A percentile compares a stretch with the other conserved stretches of the same genome.
phyloP scores from a whole-genome alignment of 1,284 basidiomycete genomes.

The Serendipita sp. region DNA sequence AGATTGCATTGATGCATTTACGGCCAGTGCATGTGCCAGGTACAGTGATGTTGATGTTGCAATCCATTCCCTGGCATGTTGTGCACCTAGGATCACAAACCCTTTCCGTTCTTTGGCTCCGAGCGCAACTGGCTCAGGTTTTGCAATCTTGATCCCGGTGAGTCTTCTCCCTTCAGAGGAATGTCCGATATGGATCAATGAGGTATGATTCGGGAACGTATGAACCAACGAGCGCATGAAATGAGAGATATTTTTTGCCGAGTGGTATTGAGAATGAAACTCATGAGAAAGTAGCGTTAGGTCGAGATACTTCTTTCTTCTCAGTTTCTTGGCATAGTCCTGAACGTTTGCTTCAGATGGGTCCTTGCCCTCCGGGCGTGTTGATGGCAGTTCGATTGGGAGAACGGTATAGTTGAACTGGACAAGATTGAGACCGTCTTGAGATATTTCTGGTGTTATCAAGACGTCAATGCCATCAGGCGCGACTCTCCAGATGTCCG shows the following conservation, averaged over 20 bases:
- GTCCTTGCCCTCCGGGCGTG: neutral
- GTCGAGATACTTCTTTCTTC: neutral
- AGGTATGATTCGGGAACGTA: constrained; percentile 6
- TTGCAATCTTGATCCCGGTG: constrained; percentile 12
- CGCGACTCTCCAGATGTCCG: neutral
- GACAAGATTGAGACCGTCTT: neutral
- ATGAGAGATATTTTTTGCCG: neutral
- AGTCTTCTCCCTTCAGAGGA: constrained; percentile 13
- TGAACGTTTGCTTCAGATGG: no score
- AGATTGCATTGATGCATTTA: constrained; percentile 31
- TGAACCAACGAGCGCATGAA: neutral
- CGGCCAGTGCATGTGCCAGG: constrained; percentile 53
- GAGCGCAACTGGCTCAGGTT: constrained; percentile 1
- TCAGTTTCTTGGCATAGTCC: neutral
- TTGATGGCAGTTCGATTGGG: neutral
- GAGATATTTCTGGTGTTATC: neutral
- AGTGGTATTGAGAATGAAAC: constrained; percentile 3
- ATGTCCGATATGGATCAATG: constrained; percentile 12
- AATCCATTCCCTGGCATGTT: constrained; percentile 79
- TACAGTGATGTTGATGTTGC: constrained; percentile 63
- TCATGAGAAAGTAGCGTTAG: constrained; percentile 1
- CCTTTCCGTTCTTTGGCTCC: constrained; percentile 19
- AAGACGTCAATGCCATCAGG: neutral
- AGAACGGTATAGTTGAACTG: neutral
- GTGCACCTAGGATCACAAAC: constrained; percentile 60